Evolutionary conservation across 495 filamentous ascomycete species (phyloP).

Genomic region (Jackrogersella multiformis): DNA sequence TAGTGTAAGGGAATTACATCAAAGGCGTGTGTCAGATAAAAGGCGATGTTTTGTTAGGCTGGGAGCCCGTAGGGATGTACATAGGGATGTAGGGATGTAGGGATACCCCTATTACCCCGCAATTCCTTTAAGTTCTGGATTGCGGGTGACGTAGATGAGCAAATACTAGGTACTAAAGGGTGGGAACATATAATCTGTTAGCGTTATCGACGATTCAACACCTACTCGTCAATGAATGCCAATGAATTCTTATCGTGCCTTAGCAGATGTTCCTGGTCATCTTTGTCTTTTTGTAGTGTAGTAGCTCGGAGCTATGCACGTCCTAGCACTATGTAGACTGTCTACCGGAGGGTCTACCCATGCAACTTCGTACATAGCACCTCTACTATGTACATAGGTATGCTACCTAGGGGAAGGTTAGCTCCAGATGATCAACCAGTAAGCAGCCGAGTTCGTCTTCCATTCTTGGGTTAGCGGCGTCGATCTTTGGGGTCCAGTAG

Average conservation of each 20-base stretch:
- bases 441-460: neutral
- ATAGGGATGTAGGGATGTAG: slow-evolving; percentile 13
- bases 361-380: too few relatives aligned
- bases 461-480: slow-evolving; percentile 6
- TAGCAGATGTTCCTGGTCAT: slow-evolving; percentile 8
- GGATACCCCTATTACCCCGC: slow-evolving; percentile 39
- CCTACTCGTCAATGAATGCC: neutral
- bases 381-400: too few relatives aligned
- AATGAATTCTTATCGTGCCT: slow-evolving; percentile 10
- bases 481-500: slow-evolving; percentile 18
- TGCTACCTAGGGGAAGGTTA: too few relatives aligned
- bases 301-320: slow-evolving; percentile 18
- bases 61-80: slow-evolving; percentile 13
- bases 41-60: slow-evolving; percentile 4
- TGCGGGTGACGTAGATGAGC: slow-evolving; percentile 35
- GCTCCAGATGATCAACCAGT: slow-evolving; percentile 19
- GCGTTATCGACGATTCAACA: slow-evolving; percentile 15
- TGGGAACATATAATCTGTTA: slow-evolving; percentile 23
- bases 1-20: slow-evolving; percentile 28
- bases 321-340: neutral
- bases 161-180: slow-evolving; percentile 4
- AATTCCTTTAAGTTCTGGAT: slow-evolving; percentile 32
- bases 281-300: slow-evolving; percentile 3
- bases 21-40: slow-evolving; percentile 24
- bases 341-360: too few relatives aligned